Base-by-base conservation (phyloP, 805 yeast genomes). In the Wickerhamomyces silvicola region DNA sequence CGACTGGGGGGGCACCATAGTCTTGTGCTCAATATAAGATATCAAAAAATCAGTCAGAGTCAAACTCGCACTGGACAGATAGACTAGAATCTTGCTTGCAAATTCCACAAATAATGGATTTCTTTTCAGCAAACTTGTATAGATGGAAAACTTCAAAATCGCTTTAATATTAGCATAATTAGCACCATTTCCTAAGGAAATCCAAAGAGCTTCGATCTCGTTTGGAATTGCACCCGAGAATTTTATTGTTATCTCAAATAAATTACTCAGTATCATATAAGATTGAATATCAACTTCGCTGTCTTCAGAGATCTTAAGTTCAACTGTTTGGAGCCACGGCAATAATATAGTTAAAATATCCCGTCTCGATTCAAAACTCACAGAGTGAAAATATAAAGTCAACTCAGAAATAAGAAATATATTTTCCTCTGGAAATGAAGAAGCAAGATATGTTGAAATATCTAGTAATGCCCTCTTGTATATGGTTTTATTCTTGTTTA, bases 181-280 rank as follows among this genome's bases (percentile, higher is more conserved):
- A n/a, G 72, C 69, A 5, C 81, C 84, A 30, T 72, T 75, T 1
- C 94, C 95, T n/a, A 92, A 62, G 0, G 97, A 90, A 5, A 84
- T 86, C 99, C 99, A 92, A 15, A 92, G 57, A 0, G 94, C 94
- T 54, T 88, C 97, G 9, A 92, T 85, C 46, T 87, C 97, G 46
- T 81, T 81, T 27, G 85, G 84, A 43, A 85, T 75, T 10, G 67
- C 64, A 28, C 80, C 78, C 31, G 88, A 75, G 45, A 80, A 83
- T 37, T 75, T 75, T 22, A 86, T 75, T 0, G 97, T 86, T 24
- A 92, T 80, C 44, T 85, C 97, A 53, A 88, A 75, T 33, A 90
- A 59, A 41, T 88, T 87, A 39, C 72, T 73, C 43, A 90, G 49
- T 2, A 86, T 85, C 94, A 88, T 85, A 30, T 68, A 62, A 4